Percentiles rank a stretch among this genome's conserved stretches.
phyloP scores from a whole-genome alignment of 306 rosid species.

The Medicago ruthenica region DNA sequence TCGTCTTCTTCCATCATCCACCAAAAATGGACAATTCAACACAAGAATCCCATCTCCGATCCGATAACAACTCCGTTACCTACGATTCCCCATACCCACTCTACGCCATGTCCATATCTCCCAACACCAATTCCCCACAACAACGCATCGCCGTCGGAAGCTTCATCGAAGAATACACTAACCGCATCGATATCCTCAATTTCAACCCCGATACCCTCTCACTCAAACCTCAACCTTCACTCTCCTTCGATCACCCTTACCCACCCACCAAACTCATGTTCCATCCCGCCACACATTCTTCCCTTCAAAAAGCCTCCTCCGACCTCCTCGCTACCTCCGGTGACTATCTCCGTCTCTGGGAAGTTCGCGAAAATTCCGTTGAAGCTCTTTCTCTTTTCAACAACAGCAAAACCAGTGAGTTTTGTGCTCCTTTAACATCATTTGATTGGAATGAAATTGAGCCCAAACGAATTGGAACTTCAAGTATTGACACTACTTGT shows the following conservation, averaged over 20 bases:
- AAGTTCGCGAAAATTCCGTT: constrained; percentile 63
- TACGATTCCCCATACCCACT: constrained; percentile 82
- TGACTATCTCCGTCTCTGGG: constrained; percentile 98
- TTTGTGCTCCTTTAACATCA: constrained; percentile 91
- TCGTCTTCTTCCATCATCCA: neutral
- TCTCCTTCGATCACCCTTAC: constrained; percentile 94
- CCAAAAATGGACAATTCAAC: constrained; percentile 65
- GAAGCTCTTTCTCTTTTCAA: constrained; percentile 77
- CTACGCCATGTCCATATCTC: constrained; percentile 76
- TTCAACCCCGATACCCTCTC: constrained; percentile 77
- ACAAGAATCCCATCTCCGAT: constrained; percentile 70
- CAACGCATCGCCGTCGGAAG: constrained; percentile 80
- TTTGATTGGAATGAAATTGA: constrained; percentile 97
- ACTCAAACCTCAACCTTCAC: constrained; percentile 59
- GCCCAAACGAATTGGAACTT: constrained; percentile 81
- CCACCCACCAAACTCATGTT: constrained; percentile 98
- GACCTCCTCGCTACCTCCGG: constrained; percentile 95
- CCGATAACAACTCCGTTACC: constrained; percentile 61
- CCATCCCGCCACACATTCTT: constrained; percentile 62
- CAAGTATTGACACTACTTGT: constrained; percentile 95
- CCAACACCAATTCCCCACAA: constrained; percentile 46
- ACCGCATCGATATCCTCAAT: constrained; percentile 83
- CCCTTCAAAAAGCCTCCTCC: constrained; percentile 48
- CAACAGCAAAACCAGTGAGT: constrained; percentile 86
- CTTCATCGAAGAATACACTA: constrained; percentile 81